phyloP scores from a whole-genome alignment of 768 basidiomycete genomes.

The Pleurotus tuoliensis region DNA sequence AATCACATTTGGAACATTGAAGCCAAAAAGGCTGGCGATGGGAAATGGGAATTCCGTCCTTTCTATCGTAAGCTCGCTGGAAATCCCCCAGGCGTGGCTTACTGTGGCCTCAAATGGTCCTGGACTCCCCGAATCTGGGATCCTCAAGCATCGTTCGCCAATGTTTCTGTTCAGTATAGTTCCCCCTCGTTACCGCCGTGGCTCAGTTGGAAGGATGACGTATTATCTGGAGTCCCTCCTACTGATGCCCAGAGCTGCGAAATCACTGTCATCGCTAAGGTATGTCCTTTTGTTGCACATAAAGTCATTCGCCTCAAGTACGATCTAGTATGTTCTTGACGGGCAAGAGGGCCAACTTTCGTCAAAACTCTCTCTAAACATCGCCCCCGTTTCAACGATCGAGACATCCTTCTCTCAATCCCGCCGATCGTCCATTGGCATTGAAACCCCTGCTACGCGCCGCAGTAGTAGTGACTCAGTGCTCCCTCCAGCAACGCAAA shows the following conservation, averaged over 20 bases:
- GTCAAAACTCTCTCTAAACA: slow-evolving; percentile 65
- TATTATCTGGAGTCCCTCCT: slow-evolving; percentile 76
- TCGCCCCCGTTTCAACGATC: slow-evolving; percentile 57
- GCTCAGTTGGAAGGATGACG: slow-evolving; percentile 85
- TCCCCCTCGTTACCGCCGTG: slow-evolving; percentile 83
- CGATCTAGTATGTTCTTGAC: slow-evolving; percentile 60
- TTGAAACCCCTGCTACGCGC: slow-evolving; percentile 31
- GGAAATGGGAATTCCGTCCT: slow-evolving; percentile 83
- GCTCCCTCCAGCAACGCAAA: slow-evolving; percentile 36
- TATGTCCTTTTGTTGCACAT: slow-evolving; percentile 21
- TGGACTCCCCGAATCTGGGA: slow-evolving; percentile 98
- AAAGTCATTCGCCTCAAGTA: too few species aligned
- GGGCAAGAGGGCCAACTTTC: slow-evolving; percentile 67
- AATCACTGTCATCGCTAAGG: slow-evolving; percentile 73
- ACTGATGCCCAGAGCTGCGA: slow-evolving; percentile 72
- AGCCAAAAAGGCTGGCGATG: slow-evolving; percentile 76
- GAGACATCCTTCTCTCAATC: slow-evolving; percentile 39
- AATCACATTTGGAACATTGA: slow-evolving; percentile 99
- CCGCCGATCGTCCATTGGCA: slow-evolving; percentile 38
- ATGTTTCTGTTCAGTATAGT: slow-evolving; percentile 70
- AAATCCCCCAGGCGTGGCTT: slow-evolving; percentile 75
- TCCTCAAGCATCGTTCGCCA: slow-evolving; percentile 75
- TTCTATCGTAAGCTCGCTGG: slow-evolving; percentile 89
- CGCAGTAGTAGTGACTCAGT: slow-evolving; percentile 47
- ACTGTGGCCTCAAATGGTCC: slow-evolving; percentile 74